Base-by-base conservation (phyloP, 139 green algal genomes). In the Marvania coccoides region DNA sequence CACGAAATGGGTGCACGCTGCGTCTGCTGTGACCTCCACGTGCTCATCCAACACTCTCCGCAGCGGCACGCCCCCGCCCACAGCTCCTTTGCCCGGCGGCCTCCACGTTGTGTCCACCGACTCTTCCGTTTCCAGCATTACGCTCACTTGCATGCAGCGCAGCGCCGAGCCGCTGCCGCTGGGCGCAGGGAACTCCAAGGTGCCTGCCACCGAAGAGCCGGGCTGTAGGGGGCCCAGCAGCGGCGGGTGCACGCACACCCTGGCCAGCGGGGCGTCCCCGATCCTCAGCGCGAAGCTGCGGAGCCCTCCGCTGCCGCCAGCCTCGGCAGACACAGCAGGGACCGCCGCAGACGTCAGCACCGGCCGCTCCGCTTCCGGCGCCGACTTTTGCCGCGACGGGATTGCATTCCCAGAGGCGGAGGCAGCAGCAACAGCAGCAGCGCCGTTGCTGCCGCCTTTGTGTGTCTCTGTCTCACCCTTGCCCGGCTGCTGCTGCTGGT, bases 41-140 rank as follows among this genome's bases (percentile, higher is more conserved):
- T 89, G 77, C 72, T 94, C 87, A 4, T 80, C 77, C 42, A 83
- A 79, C 35, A 94, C 76, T 39, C 70, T 76, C 2, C 85, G 75
- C 29, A 89, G 83, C 2, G 69, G 60, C 30, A 45, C 55, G 3
- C 12, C 23, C 30, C 70, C 70, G 13, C 45, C 30, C 19, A 28
- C 42, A 19, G 42, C 19, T 19, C 42, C 42, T 51, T 39, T 8
- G 12, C 62, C 59, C 4, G 15, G 39, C 23, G 62, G 55, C 34
- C 67, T 60, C 67, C 75, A 86, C 15, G 58, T 26, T 23, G 65
- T n/a, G 6, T 65, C 42, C 8, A 90, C 67, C 1, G 66, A 8
- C 55, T 90, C 84, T 63, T 90, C 80, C 1, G 71, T 83, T 53
- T 90, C 82, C 28, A 90, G 67, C 57, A 87, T 63, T 14, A 87